phyloP scores from a whole-genome alignment of 2,329 filamentous ascomycete genomes.

The Cercospora brassicicola region DNA sequence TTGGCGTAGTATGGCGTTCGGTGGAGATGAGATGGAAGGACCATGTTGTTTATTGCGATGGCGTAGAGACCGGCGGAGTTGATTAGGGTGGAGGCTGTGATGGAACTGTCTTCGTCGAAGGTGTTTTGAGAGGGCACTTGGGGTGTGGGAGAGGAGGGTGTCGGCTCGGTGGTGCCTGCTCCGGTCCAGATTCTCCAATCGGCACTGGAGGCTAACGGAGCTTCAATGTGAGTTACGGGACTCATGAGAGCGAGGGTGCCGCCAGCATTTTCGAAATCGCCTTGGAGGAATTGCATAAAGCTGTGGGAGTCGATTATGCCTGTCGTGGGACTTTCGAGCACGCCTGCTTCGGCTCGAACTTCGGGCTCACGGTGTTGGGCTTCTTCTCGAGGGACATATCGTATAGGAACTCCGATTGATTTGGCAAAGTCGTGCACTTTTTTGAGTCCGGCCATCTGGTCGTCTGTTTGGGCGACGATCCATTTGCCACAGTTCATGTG shows the following conservation, averaged over 20 bases:
- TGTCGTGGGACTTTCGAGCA: slow-evolving; percentile 80
- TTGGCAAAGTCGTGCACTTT: slow-evolving; percentile 57
- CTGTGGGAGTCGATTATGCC: slow-evolving; percentile 88
- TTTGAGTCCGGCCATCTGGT: slow-evolving; percentile 65
- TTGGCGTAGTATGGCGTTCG: slow-evolving; percentile 78
- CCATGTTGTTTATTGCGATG: slow-evolving; percentile 75
- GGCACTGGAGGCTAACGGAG: slow-evolving; percentile 45
- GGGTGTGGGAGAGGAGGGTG: slow-evolving; percentile 27
- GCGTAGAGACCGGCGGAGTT: slow-evolving; percentile 85
- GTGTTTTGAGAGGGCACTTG: slow-evolving; percentile 38
- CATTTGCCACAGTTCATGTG: slow-evolving; percentile 82
- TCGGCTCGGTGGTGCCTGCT: slow-evolving; percentile 22
- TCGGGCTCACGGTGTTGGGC: slow-evolving; percentile 68
- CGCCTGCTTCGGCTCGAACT: slow-evolving; percentile 68
- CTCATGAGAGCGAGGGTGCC: slow-evolving; percentile 72
- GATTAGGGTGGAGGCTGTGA: slow-evolving; percentile 75
- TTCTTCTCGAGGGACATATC: slow-evolving; percentile 66
- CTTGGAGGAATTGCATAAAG: slow-evolving; percentile 78
- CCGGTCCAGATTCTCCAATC: slow-evolving; percentile 70
- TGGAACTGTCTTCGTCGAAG: slow-evolving; percentile 45
- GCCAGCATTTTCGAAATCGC: slow-evolving; percentile 72
- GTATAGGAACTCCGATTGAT: slow-evolving; percentile 64
- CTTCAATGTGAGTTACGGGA: slow-evolving; percentile 62
- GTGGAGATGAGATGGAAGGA: slow-evolving; percentile 61
- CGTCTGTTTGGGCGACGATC: slow-evolving; percentile 82